A percentile compares a stretch with the other conserved stretches of the same genome.
Evolutionary conservation across 2,329 filamentous ascomycete species (phyloP).

Genomic region (Trichoderma sp.): DNA sequence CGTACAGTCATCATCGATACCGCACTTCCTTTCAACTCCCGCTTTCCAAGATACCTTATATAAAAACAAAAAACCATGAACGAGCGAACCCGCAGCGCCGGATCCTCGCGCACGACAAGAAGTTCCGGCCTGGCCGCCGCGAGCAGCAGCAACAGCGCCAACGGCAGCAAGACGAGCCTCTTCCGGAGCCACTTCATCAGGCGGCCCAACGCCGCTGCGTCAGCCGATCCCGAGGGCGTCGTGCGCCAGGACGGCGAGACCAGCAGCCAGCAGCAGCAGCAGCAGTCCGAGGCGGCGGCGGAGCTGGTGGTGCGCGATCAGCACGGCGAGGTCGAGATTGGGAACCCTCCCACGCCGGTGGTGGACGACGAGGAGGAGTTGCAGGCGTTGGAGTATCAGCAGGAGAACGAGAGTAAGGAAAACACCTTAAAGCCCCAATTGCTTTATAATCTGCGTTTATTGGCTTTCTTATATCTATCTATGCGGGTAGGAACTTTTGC

Average conservation of each 20-base stretch:
- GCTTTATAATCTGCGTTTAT: neutral
- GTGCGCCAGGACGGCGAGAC: conserved; percentile 51
- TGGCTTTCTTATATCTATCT: neutral
- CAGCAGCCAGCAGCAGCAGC: conserved; percentile 26
- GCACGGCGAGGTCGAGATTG: conserved; percentile 64
- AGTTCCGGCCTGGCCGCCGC: conserved; percentile 7
- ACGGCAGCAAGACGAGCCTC: conserved; percentile 45
- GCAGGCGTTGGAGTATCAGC: conserved; percentile 54
- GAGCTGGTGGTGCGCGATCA: conserved; percentile 65
- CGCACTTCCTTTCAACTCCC: neutral
- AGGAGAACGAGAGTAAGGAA: conserved; percentile 56
- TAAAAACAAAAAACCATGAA: neutral
- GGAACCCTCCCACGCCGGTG: conserved; percentile 54
- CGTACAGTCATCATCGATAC: neutral
- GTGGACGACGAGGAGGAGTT: conserved; percentile 58
- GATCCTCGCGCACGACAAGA: conserved; percentile 14
- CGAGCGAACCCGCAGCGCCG: conserved; percentile 16
- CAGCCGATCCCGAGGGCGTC: conserved; percentile 46
- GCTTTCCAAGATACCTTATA: neutral
- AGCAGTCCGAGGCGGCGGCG: conserved; percentile 40
- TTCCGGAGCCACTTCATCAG: conserved; percentile 62
- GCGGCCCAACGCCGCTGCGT: conserved; percentile 52
- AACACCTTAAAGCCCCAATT: neutral
- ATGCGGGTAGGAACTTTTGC: neutral
- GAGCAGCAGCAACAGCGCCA: neutral